Evolutionary conservation across 495 filamentous ascomycete genomes (phyloP), one percentile per base, ranked within the genome.

Genomic region (Penicillium nucicola): DNA sequence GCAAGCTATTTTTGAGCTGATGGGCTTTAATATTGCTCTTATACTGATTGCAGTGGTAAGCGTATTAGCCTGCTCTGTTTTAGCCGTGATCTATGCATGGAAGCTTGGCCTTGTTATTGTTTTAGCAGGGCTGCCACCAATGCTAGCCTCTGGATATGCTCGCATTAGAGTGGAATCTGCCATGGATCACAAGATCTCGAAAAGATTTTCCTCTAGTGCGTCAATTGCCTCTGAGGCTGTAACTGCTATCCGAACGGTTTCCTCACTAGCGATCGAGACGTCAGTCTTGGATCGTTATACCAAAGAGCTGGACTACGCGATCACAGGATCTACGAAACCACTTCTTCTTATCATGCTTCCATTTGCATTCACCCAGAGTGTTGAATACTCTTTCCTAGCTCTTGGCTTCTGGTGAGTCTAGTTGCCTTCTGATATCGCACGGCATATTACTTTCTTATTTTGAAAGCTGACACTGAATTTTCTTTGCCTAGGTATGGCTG

Each of bases 371-470:
- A 58, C 60, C 22, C 61, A 70, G 19, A 50, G 51, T 30, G 35
- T 70, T 28, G 60, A 66, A 37, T 65, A 84, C 10, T 67, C 81
- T 13, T 75, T 72, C 36, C 55, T 76, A 39, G 79, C 72, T 5
- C 56, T 82, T 5, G 75, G 69, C 3, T 81, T 82, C 50, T 81
- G 78, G 77, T 85, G 72, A 14, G 57, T n/a, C n/a, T n/a, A n/a
- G n/a, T n/a, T n/a, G n/a, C n/a, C n/a, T n/a, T n/a, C n/a, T n/a
- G n/a, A n/a, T n/a, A n/a, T n/a, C n/a, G n/a, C n/a, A n/a, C n/a
- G n/a, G n/a, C n/a, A n/a, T n/a, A n/a, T n/a, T n/a, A n/a, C n/a
- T n/a, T n/a, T n/a, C n/a, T n/a, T n/a, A n/a, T n/a, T n/a, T n/a
- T n/a, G n/a, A n/a, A n/a, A n/a, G n/a, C n/a, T n/a, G n/a, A n/a